Conservation (phyloP, 805 yeast species). For the Monosporozyma aerobia region DNA sequence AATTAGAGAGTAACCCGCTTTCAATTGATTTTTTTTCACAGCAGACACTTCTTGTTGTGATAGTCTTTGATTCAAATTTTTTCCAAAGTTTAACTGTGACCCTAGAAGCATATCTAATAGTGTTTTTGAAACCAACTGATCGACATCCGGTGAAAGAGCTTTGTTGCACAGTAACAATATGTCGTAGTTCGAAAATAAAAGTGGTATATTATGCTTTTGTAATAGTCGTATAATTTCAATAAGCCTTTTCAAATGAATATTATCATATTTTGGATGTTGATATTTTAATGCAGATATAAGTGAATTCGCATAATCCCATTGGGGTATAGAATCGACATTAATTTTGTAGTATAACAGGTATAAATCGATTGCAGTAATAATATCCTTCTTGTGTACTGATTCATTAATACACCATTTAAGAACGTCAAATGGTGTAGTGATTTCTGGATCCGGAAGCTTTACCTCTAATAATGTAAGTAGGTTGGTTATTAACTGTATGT, state of each 20-base stretch:
- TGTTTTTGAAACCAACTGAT: slow-evolving; percentile 10
- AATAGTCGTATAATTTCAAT: slow-evolving; percentile 10
- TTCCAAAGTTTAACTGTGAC: neutral
- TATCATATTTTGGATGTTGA: slow-evolving; percentile 17
- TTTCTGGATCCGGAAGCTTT: neutral
- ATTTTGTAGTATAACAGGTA: slow-evolving; percentile 14
- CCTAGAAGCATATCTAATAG: slow-evolving; percentile 12
- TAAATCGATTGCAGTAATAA: slow-evolving; percentile 16
- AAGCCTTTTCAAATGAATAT: slow-evolving; percentile 11
- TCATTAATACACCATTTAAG: slow-evolving; percentile 14
- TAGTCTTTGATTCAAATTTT: neutral
- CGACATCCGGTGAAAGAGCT: slow-evolving; percentile 12
- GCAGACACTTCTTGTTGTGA: neutral
- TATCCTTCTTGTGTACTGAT: slow-evolving; percentile 11
- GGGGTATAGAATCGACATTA: slow-evolving; percentile 4
- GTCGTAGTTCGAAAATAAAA: slow-evolving; percentile 11
- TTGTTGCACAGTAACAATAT: slow-evolving; percentile 15
- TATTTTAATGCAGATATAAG: slow-evolving; percentile 16
- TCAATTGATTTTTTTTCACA: slow-evolving; percentile 9
- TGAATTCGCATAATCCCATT: slow-evolving; percentile 3
- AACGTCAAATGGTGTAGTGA: slow-evolving; percentile 2
- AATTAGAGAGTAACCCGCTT: slow-evolving; percentile 16
- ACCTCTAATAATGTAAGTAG: neutral
- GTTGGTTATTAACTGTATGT: neutral
- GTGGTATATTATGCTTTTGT: neutral